phyloP scores from a whole-genome alignment of 2,329 filamentous ascomycete genomes.

The Parastagonospora avenae region DNA sequence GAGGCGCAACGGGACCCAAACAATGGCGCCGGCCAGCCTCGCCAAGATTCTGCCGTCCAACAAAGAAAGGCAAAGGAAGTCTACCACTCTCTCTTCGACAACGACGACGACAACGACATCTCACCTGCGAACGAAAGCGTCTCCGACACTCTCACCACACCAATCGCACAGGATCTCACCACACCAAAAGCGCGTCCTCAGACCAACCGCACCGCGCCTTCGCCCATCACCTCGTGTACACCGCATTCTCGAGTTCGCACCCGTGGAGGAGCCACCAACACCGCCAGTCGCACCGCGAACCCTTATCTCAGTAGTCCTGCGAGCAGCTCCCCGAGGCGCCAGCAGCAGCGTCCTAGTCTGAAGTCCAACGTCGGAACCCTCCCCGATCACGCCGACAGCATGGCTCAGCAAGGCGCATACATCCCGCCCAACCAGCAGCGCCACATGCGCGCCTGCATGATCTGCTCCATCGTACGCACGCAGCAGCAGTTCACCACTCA shows the following conservation, averaged over 20 bases:
- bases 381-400: constrained; percentile 19
- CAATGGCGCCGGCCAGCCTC: constrained; percentile 16
- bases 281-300: neutral
- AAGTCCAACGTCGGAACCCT: neutral
- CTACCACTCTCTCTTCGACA: constrained; percentile 4
- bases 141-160: neutral
- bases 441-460: constrained; percentile 95
- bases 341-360: neutral
- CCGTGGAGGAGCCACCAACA: neutral
- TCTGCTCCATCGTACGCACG: constrained; percentile 92
- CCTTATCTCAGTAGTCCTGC: neutral
- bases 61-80: constrained; percentile 15
- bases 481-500: constrained; percentile 79
- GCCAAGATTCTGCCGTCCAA: constrained; percentile 18
- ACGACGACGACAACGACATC: neutral
- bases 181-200: neutral
- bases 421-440: constrained; percentile 78
- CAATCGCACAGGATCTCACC: neutral
- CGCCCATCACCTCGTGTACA: neutral
- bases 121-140: neutral
- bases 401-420: constrained; percentile 60
- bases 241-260: neutral
- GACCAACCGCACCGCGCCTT: no score
- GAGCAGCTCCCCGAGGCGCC: neutral
- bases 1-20: constrained; percentile 6